These are phyloP conservation scores for Coccomyxa sp. DNA, from an alignment of 139 green algal species.

Conservation along the genomic window DNA sequence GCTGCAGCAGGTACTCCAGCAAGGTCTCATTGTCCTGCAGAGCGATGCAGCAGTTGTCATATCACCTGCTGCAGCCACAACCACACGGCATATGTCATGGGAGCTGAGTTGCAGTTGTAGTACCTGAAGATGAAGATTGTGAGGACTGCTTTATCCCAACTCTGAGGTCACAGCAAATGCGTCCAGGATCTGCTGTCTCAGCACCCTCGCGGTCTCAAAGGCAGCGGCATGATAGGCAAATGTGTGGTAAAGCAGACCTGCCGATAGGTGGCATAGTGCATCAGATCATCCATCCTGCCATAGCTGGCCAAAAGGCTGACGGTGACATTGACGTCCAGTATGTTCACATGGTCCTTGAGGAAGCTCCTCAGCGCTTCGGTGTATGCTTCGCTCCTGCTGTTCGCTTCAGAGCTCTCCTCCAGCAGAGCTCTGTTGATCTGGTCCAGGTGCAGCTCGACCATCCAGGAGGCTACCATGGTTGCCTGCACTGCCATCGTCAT, in stretches of 20 bases:
- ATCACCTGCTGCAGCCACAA: too few species aligned
- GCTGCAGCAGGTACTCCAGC: conserved; percentile 75
- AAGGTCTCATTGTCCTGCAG: conserved; percentile 77
- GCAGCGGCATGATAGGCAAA: too few species aligned
- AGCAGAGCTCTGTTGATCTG: conserved; percentile 69
- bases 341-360: conserved; percentile 42
- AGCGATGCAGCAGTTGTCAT: not conserved
- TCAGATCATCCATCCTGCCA: conserved; percentile 82
- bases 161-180: too few species aligned
- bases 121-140: too few species aligned
- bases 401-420: conserved; percentile 23
- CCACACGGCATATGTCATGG: too few species aligned
- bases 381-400: not conserved
- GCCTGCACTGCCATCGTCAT: conserved; percentile 44
- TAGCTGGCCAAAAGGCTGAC: conserved; percentile 77
- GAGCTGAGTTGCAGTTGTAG: too few species aligned
- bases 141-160: too few species aligned
- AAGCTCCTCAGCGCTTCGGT: conserved; percentile 38
- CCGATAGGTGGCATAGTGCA: conserved; percentile 68
- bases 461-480: conserved; percentile 90
- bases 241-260: conserved; percentile 24
- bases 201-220: too few species aligned
- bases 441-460: conserved; percentile 90
- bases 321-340: conserved; percentile 76
- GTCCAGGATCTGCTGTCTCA: too few species aligned